Conservation (phyloP, 2,329 filamentous ascomycete species). For the Xylaria sp. region DNA sequence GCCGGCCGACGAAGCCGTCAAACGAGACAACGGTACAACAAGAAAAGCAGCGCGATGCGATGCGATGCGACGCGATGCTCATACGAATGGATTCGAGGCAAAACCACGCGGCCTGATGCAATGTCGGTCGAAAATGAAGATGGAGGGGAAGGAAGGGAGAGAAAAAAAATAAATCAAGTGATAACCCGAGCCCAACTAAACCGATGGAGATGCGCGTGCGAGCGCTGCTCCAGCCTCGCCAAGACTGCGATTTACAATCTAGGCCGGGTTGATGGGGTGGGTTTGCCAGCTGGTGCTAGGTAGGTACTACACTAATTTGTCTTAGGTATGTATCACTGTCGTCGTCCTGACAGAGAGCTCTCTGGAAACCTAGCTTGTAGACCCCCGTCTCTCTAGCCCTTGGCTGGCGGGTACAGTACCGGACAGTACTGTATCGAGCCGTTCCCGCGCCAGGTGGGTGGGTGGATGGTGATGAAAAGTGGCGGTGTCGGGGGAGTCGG, state of each 20-base stretch:
- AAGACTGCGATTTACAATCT: constrained; percentile 26
- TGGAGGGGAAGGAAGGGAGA: neutral
- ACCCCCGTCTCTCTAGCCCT: neutral
- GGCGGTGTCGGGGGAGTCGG: constrained; percentile 15
- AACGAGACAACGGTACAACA: constrained; percentile 3
- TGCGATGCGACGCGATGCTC: constrained; percentile 11
- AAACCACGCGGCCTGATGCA: neutral
- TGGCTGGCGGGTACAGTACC: neutral
- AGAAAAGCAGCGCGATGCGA: constrained; percentile 1
- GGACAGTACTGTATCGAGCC: neutral
- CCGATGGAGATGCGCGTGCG: constrained; percentile 26
- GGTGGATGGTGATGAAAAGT: constrained; percentile 25
- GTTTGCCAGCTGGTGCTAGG: constrained; percentile 21
- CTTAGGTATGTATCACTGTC: neutral
- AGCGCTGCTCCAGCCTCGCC: constrained; percentile 42
- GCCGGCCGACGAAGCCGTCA: constrained; percentile 30
- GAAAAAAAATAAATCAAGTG: constrained; percentile 13
- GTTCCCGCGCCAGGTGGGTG: neutral
- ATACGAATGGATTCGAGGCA: neutral
- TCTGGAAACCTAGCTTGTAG: neutral
- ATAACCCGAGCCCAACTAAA: constrained; percentile 34
- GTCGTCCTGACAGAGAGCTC: neutral
- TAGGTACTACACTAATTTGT: neutral
- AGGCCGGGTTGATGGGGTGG: constrained; percentile 2
- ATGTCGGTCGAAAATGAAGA: constrained; percentile 1